Base-by-base conservation (phyloP, 2,329 filamentous ascomycete genomes). In the Nigrospora osmanthi region DNA sequence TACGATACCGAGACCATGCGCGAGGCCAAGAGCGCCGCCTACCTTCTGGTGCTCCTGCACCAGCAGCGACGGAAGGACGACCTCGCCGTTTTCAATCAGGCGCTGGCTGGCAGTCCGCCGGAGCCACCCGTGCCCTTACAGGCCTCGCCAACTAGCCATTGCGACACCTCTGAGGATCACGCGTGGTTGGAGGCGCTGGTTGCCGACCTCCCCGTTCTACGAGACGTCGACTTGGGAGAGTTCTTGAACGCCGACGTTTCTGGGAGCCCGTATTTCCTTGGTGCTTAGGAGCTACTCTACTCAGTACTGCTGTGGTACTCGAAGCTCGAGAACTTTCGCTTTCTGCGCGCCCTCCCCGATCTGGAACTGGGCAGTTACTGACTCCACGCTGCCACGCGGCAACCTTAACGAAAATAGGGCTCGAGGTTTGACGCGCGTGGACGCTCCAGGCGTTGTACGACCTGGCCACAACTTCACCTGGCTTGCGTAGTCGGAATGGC, bases 11-110 rank as follows among this genome's bases (percentile, higher is more conserved):
- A 62, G 12, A 66, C 68, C 1, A 72, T 75, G 48, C 69, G 69
- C 6, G 77, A 80, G 50, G 76, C 75, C 0, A 61, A 76, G 15
- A 72, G 70, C 13, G 78, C 75, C 0, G 76, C 77, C 1, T 75
- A 72, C 12, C 57, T 78, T 19, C 64, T 81, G 14, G 66, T 80
- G 11, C 58, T 72, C 0, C 58, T 80, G 37, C 74, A 78, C 35
- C 46, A 44, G 17, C 40, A 44, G 35, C 41, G 46, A 10, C 40
- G 40, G 2, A 30, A 36, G 28, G 32, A 42, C 14, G 40, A 42
- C 23, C 13, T 42, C 9, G 40, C 40, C 13, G 34, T 42, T 1
- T 42, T 42, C 14, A 14, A 33, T 9, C 19, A 30, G 7, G 34
- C 40, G 11, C 33, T 42, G 3, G 14, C 14, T 1, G 40, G 13